Percentiles rank a stretch among this genome's conserved stretches.
Conservation (phyloP, 2,329 filamentous ascomycete species). For the Sclerotinia nivalis region DNA sequence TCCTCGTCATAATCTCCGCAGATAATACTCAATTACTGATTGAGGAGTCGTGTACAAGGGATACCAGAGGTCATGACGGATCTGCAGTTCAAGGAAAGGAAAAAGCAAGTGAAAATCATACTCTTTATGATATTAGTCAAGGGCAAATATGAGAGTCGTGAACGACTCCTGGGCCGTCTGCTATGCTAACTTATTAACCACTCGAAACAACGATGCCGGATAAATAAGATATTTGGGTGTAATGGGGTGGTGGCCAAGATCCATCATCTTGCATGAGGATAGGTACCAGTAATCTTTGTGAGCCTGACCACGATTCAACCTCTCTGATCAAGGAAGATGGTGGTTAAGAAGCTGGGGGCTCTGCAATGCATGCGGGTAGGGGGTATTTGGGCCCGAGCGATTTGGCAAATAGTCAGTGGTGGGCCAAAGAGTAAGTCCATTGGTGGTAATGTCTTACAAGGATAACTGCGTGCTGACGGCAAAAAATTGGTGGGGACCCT, state of each 20-base stretch:
- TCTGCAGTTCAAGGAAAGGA: background rate
- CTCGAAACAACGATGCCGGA: slow-evolving; percentile 8
- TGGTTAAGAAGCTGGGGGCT: background rate
- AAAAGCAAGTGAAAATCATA: slow-evolving; percentile 3
- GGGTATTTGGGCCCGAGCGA: slow-evolving; percentile 1
- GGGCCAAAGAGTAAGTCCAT: background rate
- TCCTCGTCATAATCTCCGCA: background rate
- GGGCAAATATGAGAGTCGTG: background rate
- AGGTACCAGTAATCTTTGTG: background rate
- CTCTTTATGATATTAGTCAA: background rate
- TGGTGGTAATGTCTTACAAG: background rate
- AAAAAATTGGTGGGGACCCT: background rate
- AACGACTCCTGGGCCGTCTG: background rate
- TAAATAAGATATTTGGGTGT: background rate
- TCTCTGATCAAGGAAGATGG: slow-evolving; percentile 11
- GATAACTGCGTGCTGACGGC: background rate
- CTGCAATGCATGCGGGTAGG: background rate
- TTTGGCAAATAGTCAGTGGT: background rate
- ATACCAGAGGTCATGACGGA: background rate
- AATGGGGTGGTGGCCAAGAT: slow-evolving; percentile 13
- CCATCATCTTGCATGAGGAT: slow-evolving; percentile 16
- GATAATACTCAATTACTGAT: slow-evolving; percentile 7
- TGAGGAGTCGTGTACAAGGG: background rate
- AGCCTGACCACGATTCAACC: slow-evolving; percentile 9
- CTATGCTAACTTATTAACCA: background rate